phyloP scores from a whole-genome alignment of 2,329 filamentous ascomycete genomes.

The Lasiodiplodia sp. region DNA sequence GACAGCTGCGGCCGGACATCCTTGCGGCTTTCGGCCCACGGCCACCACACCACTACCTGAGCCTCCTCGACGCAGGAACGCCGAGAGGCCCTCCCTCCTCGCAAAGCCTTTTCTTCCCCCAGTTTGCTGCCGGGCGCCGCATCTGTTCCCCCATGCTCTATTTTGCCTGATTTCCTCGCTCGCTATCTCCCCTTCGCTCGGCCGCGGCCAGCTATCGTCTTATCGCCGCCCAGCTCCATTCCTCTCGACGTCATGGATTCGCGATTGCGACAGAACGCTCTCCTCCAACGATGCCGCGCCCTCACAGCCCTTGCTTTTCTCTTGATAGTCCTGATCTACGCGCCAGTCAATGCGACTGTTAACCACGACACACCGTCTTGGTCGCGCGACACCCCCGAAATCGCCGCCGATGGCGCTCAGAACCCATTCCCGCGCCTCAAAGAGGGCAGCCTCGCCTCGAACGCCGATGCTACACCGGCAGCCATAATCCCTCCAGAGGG shows the following conservation, averaged over 20 bases:
- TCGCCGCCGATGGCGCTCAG: background rate
- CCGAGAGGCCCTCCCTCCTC: constrained; percentile 8
- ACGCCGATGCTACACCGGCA: background rate
- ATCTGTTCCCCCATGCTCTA: background rate
- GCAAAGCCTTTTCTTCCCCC: background rate
- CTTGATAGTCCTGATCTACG: background rate
- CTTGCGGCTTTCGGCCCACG: constrained; percentile 12
- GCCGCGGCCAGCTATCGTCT: constrained; percentile 8
- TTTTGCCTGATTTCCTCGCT: background rate
- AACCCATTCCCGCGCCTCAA: background rate
- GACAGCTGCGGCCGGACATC: constrained; percentile 8
- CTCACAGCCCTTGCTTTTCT: background rate
- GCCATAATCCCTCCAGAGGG: background rate
- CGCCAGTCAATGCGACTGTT: background rate
- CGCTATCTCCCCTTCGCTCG: constrained; percentile 15
- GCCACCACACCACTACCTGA: constrained; percentile 1
- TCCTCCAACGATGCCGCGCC: background rate
- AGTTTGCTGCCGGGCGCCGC: constrained; percentile 8
- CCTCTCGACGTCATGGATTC: constrained; percentile 17
- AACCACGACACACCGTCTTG: background rate
- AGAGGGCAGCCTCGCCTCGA: background rate
- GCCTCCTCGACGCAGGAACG: constrained; percentile 27
- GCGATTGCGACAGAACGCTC: background rate
- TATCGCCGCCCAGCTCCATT: constrained; percentile 6
- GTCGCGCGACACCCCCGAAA: background rate